phyloP scores from a whole-genome alignment of 2,329 filamentous ascomycete genomes.

The Trichoderma semiorbis region DNA sequence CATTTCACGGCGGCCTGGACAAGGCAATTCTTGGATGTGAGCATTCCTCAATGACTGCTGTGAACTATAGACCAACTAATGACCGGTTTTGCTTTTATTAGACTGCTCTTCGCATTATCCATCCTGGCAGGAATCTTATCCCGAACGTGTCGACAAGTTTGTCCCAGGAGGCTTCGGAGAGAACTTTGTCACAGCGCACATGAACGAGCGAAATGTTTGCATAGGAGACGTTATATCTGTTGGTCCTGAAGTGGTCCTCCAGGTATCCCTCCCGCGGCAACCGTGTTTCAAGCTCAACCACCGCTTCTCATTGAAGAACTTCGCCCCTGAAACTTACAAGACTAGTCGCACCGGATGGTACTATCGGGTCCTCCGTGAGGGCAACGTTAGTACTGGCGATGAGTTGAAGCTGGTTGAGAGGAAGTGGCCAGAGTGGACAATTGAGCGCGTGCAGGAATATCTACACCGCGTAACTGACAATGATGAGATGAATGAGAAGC shows the following conservation, averaged over 20 bases:
- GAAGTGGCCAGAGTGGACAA: conserved; percentile 56
- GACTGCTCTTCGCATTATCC: conserved; percentile 60
- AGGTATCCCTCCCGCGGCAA: conserved; percentile 59
- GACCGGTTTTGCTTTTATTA: conserved; percentile 23
- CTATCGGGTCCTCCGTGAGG: conserved; percentile 57
- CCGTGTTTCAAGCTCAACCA: conserved; percentile 69
- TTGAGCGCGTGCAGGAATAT: conserved; percentile 61
- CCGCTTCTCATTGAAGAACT: conserved; percentile 60
- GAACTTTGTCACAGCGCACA: conserved; percentile 55
- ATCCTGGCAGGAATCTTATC: conserved; percentile 52
- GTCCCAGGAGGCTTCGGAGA: conserved; percentile 60
- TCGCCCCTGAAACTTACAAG: conserved; percentile 56
- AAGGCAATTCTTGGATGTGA: conserved; percentile 60
- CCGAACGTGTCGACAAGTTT: conserved; percentile 49
- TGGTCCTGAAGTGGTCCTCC: conserved; percentile 48
- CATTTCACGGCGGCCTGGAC: conserved; percentile 59
- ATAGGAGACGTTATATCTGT: conserved; percentile 60
- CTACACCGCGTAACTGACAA: conserved; percentile 54
- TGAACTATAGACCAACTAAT: neutral
- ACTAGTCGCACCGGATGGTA: conserved; percentile 62
- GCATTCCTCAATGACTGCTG: conserved; percentile 22
- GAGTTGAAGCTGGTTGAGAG: conserved; percentile 54
- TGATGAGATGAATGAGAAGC: conserved; percentile 48
- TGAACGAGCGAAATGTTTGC: conserved; percentile 64
- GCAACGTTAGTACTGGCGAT: conserved; percentile 54